Evolutionary conservation across 768 basidiomycete species (phyloP), one percentile per base, ranked within the genome.

Genomic region (Mycena amicta): DNA sequence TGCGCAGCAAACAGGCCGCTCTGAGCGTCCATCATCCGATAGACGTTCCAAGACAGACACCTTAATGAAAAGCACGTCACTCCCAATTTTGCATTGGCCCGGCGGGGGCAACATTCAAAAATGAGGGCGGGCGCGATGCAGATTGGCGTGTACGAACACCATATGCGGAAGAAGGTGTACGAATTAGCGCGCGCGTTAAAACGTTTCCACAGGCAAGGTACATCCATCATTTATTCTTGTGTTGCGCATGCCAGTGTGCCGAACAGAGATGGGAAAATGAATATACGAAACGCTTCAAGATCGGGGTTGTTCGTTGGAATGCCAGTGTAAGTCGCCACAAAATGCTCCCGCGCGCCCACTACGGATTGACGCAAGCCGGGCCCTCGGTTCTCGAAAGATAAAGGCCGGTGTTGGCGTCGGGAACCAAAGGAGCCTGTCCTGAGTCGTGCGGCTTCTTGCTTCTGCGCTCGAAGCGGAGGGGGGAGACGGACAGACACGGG

Each of bases 1-100:
- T n/a, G 12, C 13, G 8, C 33, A 37, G 33, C 18, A 18, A 23
- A 45, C 8, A 15, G 12, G 22, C 6, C 22, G 13, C 43, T n/a
- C 43, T 23, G 13, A 23, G 43, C 20, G 43, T 46, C 60, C 53
- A 57, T 58, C 61, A 58, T 47, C 6, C 43, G 8, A 45, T 23
- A 13, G 13, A 13, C 22, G 20, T 8, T 47, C 29, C 50, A 13
- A 52, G 37, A 39, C 28, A 31, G 47, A 50, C 56, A 52, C 52
- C 49, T 41, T 62, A 61, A 61, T 57, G 55, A 57, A 61, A 60
- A 50, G 41, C 29, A 49, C 49, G 56, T 61, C 52, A 61, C 47
- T 20, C 25, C 11, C 33, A 37, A 8, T 37, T 37, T 37, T 37
- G 18, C 11, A 18, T 8, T 37, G 8, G 33, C 11, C 33, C 33